A percentile compares a stretch with the other conserved stretches of the same genome.
phyloP scores from a whole-genome alignment of 179 eudicot genomes.

The Nepenthes alata region DNA sequence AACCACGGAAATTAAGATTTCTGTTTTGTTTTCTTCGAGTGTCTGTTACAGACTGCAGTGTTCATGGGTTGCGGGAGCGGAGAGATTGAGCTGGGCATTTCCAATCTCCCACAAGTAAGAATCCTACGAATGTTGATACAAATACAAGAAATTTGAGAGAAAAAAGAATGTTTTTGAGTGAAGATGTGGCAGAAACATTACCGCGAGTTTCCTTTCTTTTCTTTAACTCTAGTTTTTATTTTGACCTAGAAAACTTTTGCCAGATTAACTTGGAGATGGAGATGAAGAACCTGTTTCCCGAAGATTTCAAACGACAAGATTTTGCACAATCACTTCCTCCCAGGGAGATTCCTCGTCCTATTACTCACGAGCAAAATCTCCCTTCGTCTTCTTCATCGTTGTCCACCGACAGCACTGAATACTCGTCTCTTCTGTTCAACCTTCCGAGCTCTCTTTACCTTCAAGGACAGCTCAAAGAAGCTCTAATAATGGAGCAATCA shows the following conservation, averaged over 20 bases:
- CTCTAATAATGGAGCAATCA: slow-evolving; percentile 2
- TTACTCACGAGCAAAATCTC: slow-evolving; percentile 26
- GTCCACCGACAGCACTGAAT: slow-evolving; percentile 53
- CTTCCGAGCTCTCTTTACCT: slow-evolving; percentile 19
- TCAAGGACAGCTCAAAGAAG: neutral
- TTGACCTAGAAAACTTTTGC: neutral
- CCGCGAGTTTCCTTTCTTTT: too few relatives aligned
- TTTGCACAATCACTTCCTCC: slow-evolving; percentile 8
- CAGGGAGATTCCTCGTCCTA: slow-evolving; percentile 22
- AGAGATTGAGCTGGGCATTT: slow-evolving; percentile 72
- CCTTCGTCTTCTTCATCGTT: slow-evolving; percentile 43
- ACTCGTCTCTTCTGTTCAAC: slow-evolving; percentile 28
- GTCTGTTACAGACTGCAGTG: slow-evolving; percentile 33
- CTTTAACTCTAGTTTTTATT: neutral
- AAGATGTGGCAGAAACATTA: too few relatives aligned
- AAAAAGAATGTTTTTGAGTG: too few relatives aligned
- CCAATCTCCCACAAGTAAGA: slow-evolving; percentile 47
- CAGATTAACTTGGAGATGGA: slow-evolving; percentile 31
- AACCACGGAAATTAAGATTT: neutral
- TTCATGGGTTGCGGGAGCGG: slow-evolving; percentile 62
- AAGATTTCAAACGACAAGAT: slow-evolving; percentile 20
- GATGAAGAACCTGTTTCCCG: slow-evolving; percentile 33
- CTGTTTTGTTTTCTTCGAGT: neutral
- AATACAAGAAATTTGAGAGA: neutral
- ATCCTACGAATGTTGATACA: neutral